phyloP scores from a whole-genome alignment of 176 grass and related monocot genomes.

The Aegilops longissima region DNA sequence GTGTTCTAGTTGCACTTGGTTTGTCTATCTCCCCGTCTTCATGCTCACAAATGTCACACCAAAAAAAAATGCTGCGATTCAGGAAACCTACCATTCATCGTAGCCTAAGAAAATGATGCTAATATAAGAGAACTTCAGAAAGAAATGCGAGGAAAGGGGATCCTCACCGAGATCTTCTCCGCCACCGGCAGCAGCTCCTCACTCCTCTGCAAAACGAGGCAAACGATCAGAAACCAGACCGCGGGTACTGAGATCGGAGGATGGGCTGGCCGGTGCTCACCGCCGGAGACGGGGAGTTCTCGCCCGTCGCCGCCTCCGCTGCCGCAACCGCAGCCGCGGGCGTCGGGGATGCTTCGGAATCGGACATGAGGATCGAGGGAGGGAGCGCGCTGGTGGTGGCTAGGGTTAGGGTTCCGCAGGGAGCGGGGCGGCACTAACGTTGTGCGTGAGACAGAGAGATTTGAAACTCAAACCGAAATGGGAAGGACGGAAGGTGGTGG shows the following conservation, averaged over 20 bases:
- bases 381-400: neutral
- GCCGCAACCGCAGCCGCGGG: constrained; percentile 14
- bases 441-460: constrained; percentile 20
- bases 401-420: constrained; percentile 52
- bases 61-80: neutral
- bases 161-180: constrained; percentile 74
- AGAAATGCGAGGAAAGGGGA: neutral
- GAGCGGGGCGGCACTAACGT: neutral
- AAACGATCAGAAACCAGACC: neutral
- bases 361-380: constrained; percentile 44
- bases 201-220: constrained; percentile 43
- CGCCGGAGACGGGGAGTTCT: constrained; percentile 26
- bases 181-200: constrained; percentile 59
- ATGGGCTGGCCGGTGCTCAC: constrained; percentile 9
- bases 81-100: neutral
- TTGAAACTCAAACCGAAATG: constrained; percentile 36
- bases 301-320: neutral
- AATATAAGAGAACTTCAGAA: neutral
- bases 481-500: neutral
- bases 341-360: constrained; percentile 37
- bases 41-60: neutral
- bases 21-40: neutral
- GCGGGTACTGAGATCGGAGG: neutral
- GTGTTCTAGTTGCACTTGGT: neutral
- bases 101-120: neutral